A percentile compares a stretch with the other conserved stretches of the same genome.
Conservation (phyloP, 345 rosid species). For the Hirschfeldia incana region DNA sequence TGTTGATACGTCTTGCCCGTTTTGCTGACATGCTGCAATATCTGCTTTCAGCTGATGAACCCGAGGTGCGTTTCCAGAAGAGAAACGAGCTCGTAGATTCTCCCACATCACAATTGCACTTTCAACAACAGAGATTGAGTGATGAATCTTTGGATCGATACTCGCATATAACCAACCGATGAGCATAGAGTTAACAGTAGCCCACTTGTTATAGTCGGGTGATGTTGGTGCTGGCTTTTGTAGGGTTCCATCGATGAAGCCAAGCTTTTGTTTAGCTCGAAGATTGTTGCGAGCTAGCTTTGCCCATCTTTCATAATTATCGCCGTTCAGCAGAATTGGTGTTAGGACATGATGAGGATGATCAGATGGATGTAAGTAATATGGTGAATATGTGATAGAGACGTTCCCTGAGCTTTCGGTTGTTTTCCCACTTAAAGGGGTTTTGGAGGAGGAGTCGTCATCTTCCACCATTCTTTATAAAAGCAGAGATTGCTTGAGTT, state of each 20-base stretch:
- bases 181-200: background rate
- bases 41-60: background rate
- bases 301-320: background rate
- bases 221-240: background rate
- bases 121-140: background rate
- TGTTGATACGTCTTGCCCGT: background rate
- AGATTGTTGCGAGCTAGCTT: background rate
- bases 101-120: background rate
- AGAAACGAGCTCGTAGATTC: background rate
- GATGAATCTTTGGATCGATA: background rate
- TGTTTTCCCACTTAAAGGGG: no score
- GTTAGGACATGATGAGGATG: background rate
- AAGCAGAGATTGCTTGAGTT: no score
- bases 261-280: background rate
- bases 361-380: background rate
- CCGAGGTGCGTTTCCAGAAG: background rate
- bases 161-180: background rate
- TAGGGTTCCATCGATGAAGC: background rate
- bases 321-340: background rate
- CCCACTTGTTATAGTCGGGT: background rate
- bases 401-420: no score
- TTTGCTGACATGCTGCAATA: background rate
- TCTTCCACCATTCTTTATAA: no score
- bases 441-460: no score
- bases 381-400: background rate